Evolutionary conservation across 2,329 filamentous ascomycete species (phyloP).

Genomic region (Clarireedia sp.): DNA sequence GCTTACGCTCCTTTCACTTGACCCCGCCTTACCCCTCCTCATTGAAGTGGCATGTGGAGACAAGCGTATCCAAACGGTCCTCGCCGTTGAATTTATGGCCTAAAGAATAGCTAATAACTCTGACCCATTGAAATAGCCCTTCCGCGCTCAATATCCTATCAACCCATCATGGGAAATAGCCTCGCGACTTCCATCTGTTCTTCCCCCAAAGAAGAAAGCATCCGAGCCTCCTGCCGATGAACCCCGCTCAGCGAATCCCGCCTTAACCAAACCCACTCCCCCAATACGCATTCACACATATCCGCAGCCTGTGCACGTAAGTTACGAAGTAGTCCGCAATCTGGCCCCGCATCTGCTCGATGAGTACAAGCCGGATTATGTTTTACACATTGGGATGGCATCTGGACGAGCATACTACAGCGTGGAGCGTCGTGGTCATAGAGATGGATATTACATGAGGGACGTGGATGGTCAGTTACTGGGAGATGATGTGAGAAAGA

Average conservation of each 20-base stretch:
- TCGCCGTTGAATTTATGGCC: no score
- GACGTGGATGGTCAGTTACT: constrained; percentile 61
- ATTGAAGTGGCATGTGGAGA: neutral
- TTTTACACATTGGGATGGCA: constrained; percentile 77
- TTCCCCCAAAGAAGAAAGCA: constrained; percentile 28
- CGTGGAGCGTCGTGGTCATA: constrained; percentile 62
- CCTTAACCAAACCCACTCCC: constrained; percentile 29
- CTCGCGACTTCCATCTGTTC: constrained; percentile 56
- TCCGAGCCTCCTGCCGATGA: constrained; percentile 24
- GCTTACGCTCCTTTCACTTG: neutral
- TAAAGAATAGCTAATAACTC: neutral
- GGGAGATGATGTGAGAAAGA: constrained; percentile 36
- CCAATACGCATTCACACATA: constrained; percentile 57
- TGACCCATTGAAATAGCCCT: constrained; percentile 48
- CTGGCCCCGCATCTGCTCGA: constrained; percentile 52
- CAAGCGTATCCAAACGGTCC: no score
- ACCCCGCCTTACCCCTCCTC: neutral
- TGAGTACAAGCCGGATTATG: constrained; percentile 46
- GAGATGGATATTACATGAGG: constrained; percentile 60
- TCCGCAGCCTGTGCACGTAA: constrained; percentile 59
- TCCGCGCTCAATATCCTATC: constrained; percentile 59
- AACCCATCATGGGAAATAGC: constrained; percentile 82
- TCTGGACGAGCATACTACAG: constrained; percentile 56
- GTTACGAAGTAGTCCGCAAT: constrained; percentile 57
- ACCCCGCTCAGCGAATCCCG: constrained; percentile 14